Evolutionary conservation across 208 protist genomes (phyloP).

Genomic region (Entamoeba histolytica): DNA sequence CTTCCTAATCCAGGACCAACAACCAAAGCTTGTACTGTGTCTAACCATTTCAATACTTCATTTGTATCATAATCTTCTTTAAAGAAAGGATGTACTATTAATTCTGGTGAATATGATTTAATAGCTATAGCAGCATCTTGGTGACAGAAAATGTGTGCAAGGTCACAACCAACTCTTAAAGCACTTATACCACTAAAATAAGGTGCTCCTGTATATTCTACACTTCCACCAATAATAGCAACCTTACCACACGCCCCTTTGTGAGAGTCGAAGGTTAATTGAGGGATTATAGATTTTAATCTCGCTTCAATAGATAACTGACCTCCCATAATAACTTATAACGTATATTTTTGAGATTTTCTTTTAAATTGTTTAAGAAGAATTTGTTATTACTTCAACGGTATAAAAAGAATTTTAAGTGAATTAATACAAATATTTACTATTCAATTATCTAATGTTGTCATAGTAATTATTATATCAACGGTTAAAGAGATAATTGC

Average conservation of each 20-base stretch:
- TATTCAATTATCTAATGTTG: no score
- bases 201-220: background rate
- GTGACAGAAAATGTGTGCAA: background rate
- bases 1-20: background rate
- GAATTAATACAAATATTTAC: no score
- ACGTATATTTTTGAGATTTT: no score
- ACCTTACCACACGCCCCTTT: background rate
- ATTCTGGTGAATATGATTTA: background rate
- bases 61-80: background rate
- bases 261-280: no score
- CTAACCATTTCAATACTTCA: background rate
- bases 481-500: background rate
- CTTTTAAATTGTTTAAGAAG: no score
- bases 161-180: background rate
- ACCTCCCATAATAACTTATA: no score
- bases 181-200: background rate
- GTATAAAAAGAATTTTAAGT: no score
- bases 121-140: background rate
- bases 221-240: background rate
- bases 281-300: no score
- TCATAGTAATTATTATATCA: background rate
- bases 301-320: no score
- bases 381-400: no score
- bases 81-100: background rate
- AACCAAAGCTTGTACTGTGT: background rate